These are phyloP conservation scores for Talaromyces funiculosus DNA, from an alignment of 2,329 filamentous ascomycete species.

Conservation along the genomic window DNA sequence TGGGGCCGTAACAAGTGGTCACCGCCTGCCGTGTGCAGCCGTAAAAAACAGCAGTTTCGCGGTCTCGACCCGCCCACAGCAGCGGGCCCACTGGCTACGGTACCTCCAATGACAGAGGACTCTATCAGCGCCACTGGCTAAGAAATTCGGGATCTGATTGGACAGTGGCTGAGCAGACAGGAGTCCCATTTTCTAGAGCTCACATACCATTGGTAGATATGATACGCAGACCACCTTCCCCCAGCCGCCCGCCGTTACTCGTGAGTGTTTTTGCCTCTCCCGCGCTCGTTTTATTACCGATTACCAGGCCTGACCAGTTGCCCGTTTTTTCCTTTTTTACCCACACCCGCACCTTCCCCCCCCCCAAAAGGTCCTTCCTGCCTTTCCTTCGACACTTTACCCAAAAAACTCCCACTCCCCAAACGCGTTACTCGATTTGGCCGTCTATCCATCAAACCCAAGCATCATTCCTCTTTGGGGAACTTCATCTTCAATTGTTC, in stretches of 20 bases:
- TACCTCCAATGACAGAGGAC: background rate
- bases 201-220: background rate
- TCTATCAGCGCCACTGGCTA: background rate
- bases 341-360: constrained; percentile 23
- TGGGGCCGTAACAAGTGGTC: constrained; percentile 1
- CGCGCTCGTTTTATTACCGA: background rate
- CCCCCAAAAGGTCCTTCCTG: constrained; percentile 17
- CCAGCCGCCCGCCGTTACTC: constrained; percentile 13
- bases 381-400: constrained; percentile 26
- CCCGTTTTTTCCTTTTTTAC: constrained; percentile 24
- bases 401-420: constrained; percentile 37
- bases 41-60: background rate
- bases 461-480: constrained; percentile 44
- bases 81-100: background rate
- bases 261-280: constrained; percentile 1
- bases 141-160: background rate
- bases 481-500: constrained; percentile 20
- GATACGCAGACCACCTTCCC: background rate
- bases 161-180: background rate
- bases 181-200: background rate
- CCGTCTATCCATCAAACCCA: constrained; percentile 35
- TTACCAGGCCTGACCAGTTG: background rate
- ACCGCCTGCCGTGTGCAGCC: constrained; percentile 15
- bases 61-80: constrained; percentile 10
- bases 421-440: constrained; percentile 45